Evolutionary conservation across 768 basidiomycete genomes (phyloP), one percentile per base, ranked within the genome.

Genomic region (Amanita molliuscula): DNA sequence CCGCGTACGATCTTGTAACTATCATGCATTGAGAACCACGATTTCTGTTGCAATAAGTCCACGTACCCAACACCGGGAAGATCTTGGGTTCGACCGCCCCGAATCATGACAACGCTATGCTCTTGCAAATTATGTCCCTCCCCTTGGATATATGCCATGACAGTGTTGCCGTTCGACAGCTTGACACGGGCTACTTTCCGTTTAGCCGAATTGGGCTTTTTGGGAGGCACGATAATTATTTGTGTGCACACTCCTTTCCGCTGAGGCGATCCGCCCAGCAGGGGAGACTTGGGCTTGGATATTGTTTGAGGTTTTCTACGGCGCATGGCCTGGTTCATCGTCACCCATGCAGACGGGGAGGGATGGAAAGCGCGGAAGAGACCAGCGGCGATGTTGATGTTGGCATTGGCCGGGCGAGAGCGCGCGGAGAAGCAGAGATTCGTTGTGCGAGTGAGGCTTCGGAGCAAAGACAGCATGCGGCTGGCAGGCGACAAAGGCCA

Each of bases 91-190:
- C 92, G 79, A 11, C 96, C 96, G 4, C 96, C 96, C 59, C 94
- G 72, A n/a, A 98, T 79, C 38, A 97, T 66, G 1, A 98, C 93
- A 3, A 98, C 95, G 66, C 85, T 87, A 61, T 99, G 96, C 64
- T 98, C 96, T 69, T 98, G 96, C 59, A 98, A 66, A 62, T 96
- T 97, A 64, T 98, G 95, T 0, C 96, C 96, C 62, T 98, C 96
- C 58, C 96, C 96, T 40, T 86, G 88, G 51, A 98, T 91, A 65
- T 97, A 98, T 13, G 92, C 93, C 73, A 87, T 87, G 54, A 93
- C 75, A 37, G 82, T 83, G 64, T 87, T 84, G 44, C 96, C 96
- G 10, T 84, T 92, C 18, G 84, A 78, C 50, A 99, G 73, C 70
- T 95, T 95, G 57, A 99, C 84, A 59, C 89, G 78, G 38, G 93